These are phyloP conservation scores for Cutaneotrichosporon arboriforme DNA, from an alignment of 1,284 basidiomycete species.

Conservation along the genomic window DNA sequence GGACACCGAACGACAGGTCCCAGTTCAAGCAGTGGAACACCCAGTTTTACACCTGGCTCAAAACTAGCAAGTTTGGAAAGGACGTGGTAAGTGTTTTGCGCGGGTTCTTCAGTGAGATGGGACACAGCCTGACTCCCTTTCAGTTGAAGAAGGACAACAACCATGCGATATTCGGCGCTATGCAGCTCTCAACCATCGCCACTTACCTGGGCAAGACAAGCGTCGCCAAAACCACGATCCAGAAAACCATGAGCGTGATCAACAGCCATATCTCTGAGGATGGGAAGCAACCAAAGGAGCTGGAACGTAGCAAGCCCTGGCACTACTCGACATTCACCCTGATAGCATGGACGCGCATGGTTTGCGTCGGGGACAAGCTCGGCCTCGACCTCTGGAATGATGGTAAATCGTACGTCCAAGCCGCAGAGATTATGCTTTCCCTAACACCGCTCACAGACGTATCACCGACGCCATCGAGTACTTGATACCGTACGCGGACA, in stretches of 20 bases:
- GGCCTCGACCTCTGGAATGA: conserved; percentile 15
- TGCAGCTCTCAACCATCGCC: conserved; percentile 9
- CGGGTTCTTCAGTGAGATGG: too few species aligned
- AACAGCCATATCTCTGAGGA: background rate
- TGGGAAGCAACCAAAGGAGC: conserved; percentile 10
- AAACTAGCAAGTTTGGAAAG: conserved; percentile 4
- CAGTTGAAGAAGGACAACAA: conserved; percentile 7
- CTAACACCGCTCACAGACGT: conserved; percentile 1
- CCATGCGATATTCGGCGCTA: conserved; percentile 10
- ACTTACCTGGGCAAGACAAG: conserved; percentile 4
- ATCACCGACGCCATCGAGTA: conserved; percentile 8
- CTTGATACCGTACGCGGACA: conserved; percentile 1
- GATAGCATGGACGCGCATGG: conserved; percentile 12
- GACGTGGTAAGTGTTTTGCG: conserved; percentile 5
- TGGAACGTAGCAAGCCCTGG: background rate
- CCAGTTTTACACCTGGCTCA: conserved; percentile 9
- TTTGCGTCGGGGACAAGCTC: background rate
- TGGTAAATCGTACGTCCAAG: too few species aligned
- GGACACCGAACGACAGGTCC: background rate
- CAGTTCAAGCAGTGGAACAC: conserved; percentile 9
- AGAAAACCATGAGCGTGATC: background rate
- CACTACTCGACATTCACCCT: conserved; percentile 13
- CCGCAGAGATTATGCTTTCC: too few species aligned
- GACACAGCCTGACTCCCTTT: too few species aligned
- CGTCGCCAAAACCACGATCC: background rate